Evolutionary conservation across 2,329 filamentous ascomycete species (phyloP).

Genomic region (Ceratocystis albifundus): DNA sequence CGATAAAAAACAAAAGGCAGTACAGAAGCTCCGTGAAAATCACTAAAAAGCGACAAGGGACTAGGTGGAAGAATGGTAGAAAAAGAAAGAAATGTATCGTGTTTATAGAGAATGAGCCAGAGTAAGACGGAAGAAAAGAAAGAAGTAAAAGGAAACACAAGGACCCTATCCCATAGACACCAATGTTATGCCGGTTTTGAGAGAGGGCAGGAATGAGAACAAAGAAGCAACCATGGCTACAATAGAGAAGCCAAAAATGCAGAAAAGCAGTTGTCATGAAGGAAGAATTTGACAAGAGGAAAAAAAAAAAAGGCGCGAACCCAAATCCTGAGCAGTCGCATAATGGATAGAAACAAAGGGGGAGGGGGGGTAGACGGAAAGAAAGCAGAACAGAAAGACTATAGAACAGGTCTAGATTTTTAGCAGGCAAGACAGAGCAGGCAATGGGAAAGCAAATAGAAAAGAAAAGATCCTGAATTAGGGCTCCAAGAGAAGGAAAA

Average conservation of each 20-base stretch:
- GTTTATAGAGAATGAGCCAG: neutral
- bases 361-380: neutral
- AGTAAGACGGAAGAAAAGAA: neutral
- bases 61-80: neutral
- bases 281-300: neutral
- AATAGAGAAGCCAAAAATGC: neutral
- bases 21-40: neutral
- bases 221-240: neutral
- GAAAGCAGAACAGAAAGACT: slow-evolving; percentile 1
- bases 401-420: slow-evolving; percentile 5
- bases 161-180: neutral
- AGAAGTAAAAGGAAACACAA: neutral
- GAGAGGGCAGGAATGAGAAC: neutral
- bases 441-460: neutral
- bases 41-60: neutral
- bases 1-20: no score
- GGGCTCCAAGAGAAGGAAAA: neutral
- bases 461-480: neutral
- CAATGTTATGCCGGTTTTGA: neutral
- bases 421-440: no score
- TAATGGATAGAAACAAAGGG: no score
- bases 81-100: neutral
- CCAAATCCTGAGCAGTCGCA: neutral
- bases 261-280: neutral
- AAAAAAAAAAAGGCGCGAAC: neutral